Percentiles rank a stretch among this genome's conserved stretches.
These are phyloP conservation scores for Gnetum montanum DNA, from an alignment of 75 land plant species.

Conservation along the genomic window DNA sequence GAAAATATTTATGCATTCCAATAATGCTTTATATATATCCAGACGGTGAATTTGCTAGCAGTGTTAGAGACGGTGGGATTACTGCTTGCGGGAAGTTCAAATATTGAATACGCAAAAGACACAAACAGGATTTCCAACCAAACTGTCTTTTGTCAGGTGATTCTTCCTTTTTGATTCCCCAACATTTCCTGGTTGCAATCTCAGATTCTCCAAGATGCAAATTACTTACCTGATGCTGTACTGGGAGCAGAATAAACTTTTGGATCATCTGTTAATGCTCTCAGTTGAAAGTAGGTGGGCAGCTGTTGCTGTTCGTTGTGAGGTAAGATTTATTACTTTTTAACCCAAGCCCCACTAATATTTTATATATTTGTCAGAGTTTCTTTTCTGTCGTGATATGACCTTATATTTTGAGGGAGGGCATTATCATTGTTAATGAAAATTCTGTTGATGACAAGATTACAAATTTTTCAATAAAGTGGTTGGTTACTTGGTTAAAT, in stretches of 20 bases:
- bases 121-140: constrained; percentile 66
- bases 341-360: not conserved
- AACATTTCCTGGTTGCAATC: not conserved
- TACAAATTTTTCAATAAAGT: too few species aligned
- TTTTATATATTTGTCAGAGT: not conserved
- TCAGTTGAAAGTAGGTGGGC: constrained; percentile 91
- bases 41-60: constrained; percentile 86
- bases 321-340: constrained; percentile 34
- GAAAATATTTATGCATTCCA: too few species aligned
- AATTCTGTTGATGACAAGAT: too few species aligned
- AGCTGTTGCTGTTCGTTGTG: constrained; percentile 74
- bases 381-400: not conserved
- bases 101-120: constrained; percentile 65
- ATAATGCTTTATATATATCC: constrained; percentile 42
- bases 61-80: constrained; percentile 75
- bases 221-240: too few species aligned
- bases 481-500: too few species aligned
- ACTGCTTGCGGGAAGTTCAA: constrained; percentile 58
- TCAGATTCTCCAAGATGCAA: too few species aligned
- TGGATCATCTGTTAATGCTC: constrained; percentile 72
- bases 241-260: constrained; percentile 75
- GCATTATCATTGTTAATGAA: not conserved
- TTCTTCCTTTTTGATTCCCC: not conserved
- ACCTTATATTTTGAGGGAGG: not conserved
- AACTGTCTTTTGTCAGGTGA: constrained; percentile 81